These are phyloP conservation scores for Termitomyces sp. DNA, from an alignment of 768 basidiomycete genomes.

Conservation along the genomic window DNA sequence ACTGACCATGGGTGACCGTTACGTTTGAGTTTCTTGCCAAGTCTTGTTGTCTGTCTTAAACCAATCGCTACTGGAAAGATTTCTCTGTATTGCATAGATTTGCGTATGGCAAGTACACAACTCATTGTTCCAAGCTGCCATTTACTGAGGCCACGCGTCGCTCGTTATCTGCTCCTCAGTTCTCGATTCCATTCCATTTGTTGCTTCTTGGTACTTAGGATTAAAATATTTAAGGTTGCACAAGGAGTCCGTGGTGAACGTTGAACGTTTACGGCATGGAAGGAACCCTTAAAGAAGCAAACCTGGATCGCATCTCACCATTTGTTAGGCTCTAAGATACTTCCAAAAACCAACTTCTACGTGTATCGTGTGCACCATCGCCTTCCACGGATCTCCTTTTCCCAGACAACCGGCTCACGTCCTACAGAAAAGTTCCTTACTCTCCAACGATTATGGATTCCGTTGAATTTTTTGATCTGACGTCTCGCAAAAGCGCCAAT, in stretches of 20 bases:
- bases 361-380: background rate
- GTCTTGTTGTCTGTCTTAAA: background rate
- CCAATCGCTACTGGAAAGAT: background rate
- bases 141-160: background rate
- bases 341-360: background rate
- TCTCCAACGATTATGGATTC: background rate
- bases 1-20: background rate
- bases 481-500: slow-evolving; percentile 1
- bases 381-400: background rate
- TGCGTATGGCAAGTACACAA: background rate
- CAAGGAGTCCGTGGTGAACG: background rate
- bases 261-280: background rate
- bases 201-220: background rate
- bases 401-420: background rate
- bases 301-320: background rate
- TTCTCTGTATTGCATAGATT: background rate
- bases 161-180: background rate
- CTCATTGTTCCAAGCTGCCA: background rate
- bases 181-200: background rate
- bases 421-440: background rate
- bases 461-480: background rate
- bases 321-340: background rate
- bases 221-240: background rate
- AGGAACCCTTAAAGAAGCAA: background rate
- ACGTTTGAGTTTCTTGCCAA: background rate